Base-by-base conservation (phyloP, 2,329 filamentous ascomycete species). In the Colletotrichum plurivorum region DNA sequence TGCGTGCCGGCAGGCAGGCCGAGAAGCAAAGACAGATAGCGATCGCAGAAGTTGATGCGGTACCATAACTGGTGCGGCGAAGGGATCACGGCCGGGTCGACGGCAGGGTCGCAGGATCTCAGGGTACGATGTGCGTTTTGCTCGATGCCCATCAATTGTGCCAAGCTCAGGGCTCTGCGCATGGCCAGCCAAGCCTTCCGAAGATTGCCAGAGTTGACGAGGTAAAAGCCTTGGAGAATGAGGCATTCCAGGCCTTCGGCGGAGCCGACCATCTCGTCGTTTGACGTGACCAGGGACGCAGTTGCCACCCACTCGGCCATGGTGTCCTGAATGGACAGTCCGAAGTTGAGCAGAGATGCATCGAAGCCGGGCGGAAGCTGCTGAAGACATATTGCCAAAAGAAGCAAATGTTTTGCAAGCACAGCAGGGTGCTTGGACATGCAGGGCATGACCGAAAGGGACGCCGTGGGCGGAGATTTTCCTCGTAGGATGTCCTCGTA, bases 161-260 rank as follows among this genome's bases (percentile, higher is more conserved):
- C 85, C 43, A 88, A 78, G 53, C 80, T 82, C 41, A 89, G 75
- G 5, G 85, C 84, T 5, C 85, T 80, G 0, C 87, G 84, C 22
- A 81, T 81, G 7, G 79, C 81, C 22, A 90, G 75, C 87, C 87
- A 90, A 2, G 86, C 80, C 52, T 85, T 85, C 22, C 87, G 83
- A 2, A 88, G 77, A 52, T 87, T 87, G 1, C 88, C 88, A 0
- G 80, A 81, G 64, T 89, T 88, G 45, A 81, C 79, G 60, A 88
- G 84, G 72, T 84, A 87, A 60, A 85, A 75, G 18, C 81, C 79
- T 45, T 86, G 79, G 0, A 90, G 75, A 22, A 84, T 73, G 0
- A 90, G 76, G 58, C 84, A 84, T 74, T 89, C 84, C 1, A 89
- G 73, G 2, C 87, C 87, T 73, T 89, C 87, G 1, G 85, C 73